These are phyloP conservation scores for Rhizodiscina lignyota DNA, from an alignment of 495 filamentous ascomycete species.

Conservation along the genomic window DNA sequence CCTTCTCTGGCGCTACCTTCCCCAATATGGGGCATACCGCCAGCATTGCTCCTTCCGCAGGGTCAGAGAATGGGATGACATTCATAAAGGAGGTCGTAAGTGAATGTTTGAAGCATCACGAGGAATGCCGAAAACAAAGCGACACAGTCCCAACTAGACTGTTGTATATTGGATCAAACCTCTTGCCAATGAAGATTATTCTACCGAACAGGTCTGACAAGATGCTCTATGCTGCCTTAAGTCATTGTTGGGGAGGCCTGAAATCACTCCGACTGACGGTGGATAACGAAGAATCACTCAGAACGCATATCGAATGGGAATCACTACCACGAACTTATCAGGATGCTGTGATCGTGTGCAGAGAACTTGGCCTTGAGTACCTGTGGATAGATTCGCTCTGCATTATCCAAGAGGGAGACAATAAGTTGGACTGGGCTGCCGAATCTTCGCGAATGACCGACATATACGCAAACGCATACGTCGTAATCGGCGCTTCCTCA, in stretches of 20 bases:
- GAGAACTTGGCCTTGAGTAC: neutral
- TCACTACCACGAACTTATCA: conserved; percentile 1
- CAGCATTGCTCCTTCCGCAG: no score
- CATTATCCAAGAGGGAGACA: conserved; percentile 4
- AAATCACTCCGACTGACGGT: neutral
- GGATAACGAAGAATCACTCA: neutral
- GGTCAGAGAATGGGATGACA: no score
- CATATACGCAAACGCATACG: conserved; percentile 2
- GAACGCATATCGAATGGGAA: neutral
- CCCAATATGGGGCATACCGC: no score
- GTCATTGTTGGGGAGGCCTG: conserved; percentile 3
- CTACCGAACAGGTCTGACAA: no score
- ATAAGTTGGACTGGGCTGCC: neutral
- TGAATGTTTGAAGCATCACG: no score
- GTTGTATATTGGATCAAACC: no score
- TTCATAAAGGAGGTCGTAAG: no score
- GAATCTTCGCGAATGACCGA: conserved; percentile 2
- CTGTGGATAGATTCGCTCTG: conserved; percentile 5
- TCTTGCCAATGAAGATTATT: no score
- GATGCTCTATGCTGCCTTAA: conserved; percentile 3
- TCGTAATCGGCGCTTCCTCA: conserved; percentile 3
- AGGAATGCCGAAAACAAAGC: no score
- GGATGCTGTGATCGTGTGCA: conserved; percentile 1
- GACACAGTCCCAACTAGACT: no score
- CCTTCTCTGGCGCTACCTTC: no score